These are phyloP conservation scores for Tolypocladium guangdongense DNA, from an alignment of 2,329 filamentous ascomycete species.

Conservation along the genomic window DNA sequence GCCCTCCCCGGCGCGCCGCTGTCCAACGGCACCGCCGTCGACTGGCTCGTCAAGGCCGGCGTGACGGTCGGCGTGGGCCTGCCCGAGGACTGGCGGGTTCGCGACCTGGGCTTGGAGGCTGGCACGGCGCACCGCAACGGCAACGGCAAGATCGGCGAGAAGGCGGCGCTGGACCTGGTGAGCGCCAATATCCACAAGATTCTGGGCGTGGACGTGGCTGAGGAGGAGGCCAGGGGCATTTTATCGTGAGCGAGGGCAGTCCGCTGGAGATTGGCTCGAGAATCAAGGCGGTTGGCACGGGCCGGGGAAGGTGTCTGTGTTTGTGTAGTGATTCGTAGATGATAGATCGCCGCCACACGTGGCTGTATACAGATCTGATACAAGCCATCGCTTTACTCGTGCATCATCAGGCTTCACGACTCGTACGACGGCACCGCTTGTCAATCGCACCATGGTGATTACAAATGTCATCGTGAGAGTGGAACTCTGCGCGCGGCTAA, in stretches of 20 bases:
- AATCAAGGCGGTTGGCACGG: constrained; percentile 39
- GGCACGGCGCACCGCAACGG: constrained; percentile 49
- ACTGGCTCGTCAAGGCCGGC: constrained; percentile 46
- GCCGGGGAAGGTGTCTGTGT: constrained; percentile 12
- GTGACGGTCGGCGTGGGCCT: constrained; percentile 48
- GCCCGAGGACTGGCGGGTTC: constrained; percentile 50
- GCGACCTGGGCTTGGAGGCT: constrained; percentile 48
- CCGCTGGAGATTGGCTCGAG: constrained; percentile 48
- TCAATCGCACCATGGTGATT: not conserved
- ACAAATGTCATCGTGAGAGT: not conserved
- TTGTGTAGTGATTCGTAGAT: not conserved
- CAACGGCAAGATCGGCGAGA: constrained; percentile 38
- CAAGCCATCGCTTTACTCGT: not conserved
- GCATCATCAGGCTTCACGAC: not conserved
- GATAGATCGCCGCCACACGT: no score
- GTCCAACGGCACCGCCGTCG: constrained; percentile 52
- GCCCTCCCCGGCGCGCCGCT: constrained; percentile 53
- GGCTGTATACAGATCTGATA: not conserved
- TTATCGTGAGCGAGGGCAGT: constrained; percentile 52
- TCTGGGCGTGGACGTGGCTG: constrained; percentile 33
- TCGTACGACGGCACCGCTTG: not conserved
- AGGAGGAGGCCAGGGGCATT: constrained; percentile 30
- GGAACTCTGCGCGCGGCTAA: constrained; percentile 15
- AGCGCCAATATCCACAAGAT: constrained; percentile 46
- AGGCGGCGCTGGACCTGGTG: constrained; percentile 45